Conservation (phyloP, 257 asterid species). For the Leonotis leonurus region DNA sequence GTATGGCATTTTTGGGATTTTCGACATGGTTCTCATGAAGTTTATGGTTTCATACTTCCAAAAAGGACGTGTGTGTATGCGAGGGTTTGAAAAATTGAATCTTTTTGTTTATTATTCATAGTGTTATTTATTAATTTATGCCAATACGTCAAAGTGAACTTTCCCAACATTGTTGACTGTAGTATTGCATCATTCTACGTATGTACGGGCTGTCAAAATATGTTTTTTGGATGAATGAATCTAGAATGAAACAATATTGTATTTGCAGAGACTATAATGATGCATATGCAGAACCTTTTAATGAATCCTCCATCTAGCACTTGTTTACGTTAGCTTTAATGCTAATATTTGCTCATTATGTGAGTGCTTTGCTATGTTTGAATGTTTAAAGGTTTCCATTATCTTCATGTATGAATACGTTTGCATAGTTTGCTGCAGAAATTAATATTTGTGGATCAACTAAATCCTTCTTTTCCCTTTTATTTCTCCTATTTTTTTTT, state of each 20-base stretch:
- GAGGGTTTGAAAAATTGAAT: background rate
- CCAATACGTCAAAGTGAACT: background rate
- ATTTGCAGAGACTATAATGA: background rate
- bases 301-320: background rate
- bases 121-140: background rate
- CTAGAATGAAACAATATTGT: background rate
- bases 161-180: background rate
- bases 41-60: background rate
- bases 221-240: background rate
- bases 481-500: background rate
- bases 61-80: background rate
- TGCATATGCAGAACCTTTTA: background rate
- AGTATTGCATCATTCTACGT: background rate
- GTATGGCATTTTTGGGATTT: background rate
- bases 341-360: background rate
- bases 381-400: background rate
- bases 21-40: background rate
- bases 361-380: slow-evolving; percentile 1
- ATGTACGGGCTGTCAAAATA: background rate
- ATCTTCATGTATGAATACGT: background rate
- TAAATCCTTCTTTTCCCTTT: background rate
- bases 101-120: background rate
- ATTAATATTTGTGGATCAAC: background rate
- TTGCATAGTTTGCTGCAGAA: background rate
- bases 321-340: background rate